A percentile compares a stretch with the other conserved stretches of the same genome.
phyloP scores from a whole-genome alignment of 495 filamentous ascomycete species.

The Podospora comata region DNA sequence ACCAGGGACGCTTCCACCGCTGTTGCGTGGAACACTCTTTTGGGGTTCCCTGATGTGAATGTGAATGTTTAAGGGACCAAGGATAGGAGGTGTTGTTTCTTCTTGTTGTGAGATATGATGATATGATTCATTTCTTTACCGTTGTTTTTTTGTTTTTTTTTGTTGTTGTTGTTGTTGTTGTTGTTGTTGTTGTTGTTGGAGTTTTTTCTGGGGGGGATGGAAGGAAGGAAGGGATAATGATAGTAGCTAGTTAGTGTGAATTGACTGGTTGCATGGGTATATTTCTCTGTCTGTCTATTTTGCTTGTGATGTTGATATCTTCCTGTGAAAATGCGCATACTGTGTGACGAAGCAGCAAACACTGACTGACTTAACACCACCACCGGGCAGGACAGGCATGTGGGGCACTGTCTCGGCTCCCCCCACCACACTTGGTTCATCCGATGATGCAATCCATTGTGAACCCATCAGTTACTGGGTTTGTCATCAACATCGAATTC shows the following conservation, averaged over 20 bases:
- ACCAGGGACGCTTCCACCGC: constrained; percentile 43
- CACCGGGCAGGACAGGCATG: too few relatives aligned
- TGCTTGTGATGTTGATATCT: background rate
- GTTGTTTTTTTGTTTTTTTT: constrained; percentile 8
- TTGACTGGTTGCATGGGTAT: background rate
- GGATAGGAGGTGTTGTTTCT: background rate
- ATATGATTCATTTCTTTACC: background rate
- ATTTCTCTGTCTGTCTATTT: background rate
- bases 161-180: background rate
- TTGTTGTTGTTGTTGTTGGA: background rate
- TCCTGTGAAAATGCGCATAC: background rate
- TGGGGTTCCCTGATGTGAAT: constrained; percentile 41
- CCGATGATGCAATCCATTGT: constrained; percentile 6
- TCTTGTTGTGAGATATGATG: background rate
- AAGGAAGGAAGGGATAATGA: background rate
- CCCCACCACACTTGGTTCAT: background rate
- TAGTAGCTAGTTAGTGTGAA: background rate
- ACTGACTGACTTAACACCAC: background rate
- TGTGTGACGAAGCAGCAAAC: background rate
- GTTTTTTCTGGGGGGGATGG: background rate
- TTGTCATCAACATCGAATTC: too few relatives aligned
- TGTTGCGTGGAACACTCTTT: constrained; percentile 40
- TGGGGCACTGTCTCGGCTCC: too few relatives aligned
- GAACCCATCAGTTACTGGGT: too few relatives aligned
- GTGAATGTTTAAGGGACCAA: constrained; percentile 3